Base-by-base conservation (phyloP, 139 green algal genomes). In the Tetraselmis striata region DNA sequence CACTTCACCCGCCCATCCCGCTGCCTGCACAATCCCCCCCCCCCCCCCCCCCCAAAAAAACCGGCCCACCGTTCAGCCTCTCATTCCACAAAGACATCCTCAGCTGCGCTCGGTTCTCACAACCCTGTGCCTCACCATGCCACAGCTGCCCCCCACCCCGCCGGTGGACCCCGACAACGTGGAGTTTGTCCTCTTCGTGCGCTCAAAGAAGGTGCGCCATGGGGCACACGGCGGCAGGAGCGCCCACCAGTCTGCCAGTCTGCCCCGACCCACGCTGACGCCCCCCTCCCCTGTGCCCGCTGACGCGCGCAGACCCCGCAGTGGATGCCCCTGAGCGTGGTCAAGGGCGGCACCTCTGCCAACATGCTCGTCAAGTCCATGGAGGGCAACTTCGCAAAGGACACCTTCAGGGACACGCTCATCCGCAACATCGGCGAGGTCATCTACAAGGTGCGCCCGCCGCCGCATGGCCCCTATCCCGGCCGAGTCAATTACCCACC, bases 171-270 rank as follows among this genome's bases (percentile, higher is more conserved):
- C 90, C 2, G 89, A 94, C 29, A 95, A 95, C 79, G 88, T 79
- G 26, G 91, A 95, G 89, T 94, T 95, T 84, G 92, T 94, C 2
- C 82, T 95, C 75, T 95, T 95, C 76, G 79, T 93, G 28, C 87
- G 90, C 32, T 85, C 85, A 0, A 87, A 88, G 81, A 91, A 89
- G 83, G 58, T 90, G 29, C 28, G 58, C 29, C 77, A n/a, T n/a
- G n/a, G n/a, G n/a, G n/a, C n/a, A n/a, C n/a, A n/a, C n/a, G n/a
- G n/a, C 74, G 23, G n/a, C n/a, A n/a, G n/a, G n/a, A n/a, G n/a
- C n/a, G n/a, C n/a, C n/a, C n/a, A n/a, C n/a, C n/a, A n/a, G n/a
- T n/a, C n/a, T n/a, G n/a, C n/a, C n/a, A n/a, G n/a, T n/a, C n/a
- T n/a, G n/a, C n/a, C n/a, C n/a, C n/a, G n/a, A n/a, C n/a, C n/a